Base-by-base conservation (phyloP, 1,284 basidiomycete species). In the Ustilago lituana region DNA sequence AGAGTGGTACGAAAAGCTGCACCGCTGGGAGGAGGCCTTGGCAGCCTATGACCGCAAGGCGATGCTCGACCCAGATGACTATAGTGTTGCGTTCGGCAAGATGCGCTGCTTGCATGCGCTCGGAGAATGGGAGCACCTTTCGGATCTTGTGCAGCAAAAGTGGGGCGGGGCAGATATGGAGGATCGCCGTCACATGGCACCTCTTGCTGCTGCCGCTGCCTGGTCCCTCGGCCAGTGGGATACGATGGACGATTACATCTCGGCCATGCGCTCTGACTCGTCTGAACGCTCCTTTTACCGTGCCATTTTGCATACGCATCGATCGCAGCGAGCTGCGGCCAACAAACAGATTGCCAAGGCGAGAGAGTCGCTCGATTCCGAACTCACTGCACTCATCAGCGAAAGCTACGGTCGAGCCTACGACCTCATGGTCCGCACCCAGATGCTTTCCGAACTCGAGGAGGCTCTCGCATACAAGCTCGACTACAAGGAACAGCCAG, bases 191-290 rank as follows among this genome's bases (percentile, higher is more conserved):
- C 90, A 92, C 81, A 96, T 98, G 76, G 94, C 96, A 1, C 94
- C 95, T 0, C 90, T 98, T 84, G 96, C 95, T 0, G 93, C 96
- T 0, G 95, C 96, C 0, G 95, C 96, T 1, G 93, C 93, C 5
- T 98, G 96, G 95, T 93, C 93, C 5, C 84, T 97, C 56, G 91
- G 91, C 68, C 93, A 98, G 78, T 99, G 96, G 96, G 94, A 97
- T 77, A 87, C 90, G 8, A 98, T 99, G 96, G 96, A 98, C 63
- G 90, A 94, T 75, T 98, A 96, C 83, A 97, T 98, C 62, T 87
- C 88, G 7, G 91, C 91, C 3, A 96, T 99, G 92, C 92, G 92
- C 78, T 85, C 87, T 27, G 95, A 98, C 80, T 95, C 94, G 7
- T 89, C 94, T 0, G 96, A 98, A 82, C 87, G 93, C 39, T 91